These are phyloP conservation scores for Eremomyces bilateralis DNA, from an alignment of 495 filamentous ascomycete genomes.

Conservation along the genomic window DNA sequence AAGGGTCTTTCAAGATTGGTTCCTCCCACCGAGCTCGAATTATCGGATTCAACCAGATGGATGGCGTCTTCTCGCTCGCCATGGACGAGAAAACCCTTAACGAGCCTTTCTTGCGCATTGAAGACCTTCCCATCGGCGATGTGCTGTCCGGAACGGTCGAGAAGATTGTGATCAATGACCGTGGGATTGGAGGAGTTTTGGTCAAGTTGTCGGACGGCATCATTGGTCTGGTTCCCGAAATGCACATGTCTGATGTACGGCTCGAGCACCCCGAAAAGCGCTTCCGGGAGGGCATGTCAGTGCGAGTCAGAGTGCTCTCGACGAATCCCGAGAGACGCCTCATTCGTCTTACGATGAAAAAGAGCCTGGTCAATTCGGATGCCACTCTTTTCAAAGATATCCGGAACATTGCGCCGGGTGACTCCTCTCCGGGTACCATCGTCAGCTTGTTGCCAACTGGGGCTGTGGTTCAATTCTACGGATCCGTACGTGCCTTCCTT, in stretches of 20 bases:
- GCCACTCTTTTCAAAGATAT: constrained; percentile 53
- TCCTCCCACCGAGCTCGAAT: constrained; percentile 61
- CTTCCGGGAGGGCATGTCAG: constrained; percentile 66
- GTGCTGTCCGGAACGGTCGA: constrained; percentile 68
- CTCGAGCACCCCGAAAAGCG: constrained; percentile 90
- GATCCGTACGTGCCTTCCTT: constrained; percentile 57
- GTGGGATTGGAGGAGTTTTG: constrained; percentile 56
- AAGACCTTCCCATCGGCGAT: constrained; percentile 67
- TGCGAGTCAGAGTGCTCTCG: constrained; percentile 69
- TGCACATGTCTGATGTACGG: constrained; percentile 69
- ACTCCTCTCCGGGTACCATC: constrained; percentile 65
- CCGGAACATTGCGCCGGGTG: constrained; percentile 40
- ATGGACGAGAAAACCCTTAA: constrained; percentile 62
- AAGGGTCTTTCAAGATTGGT: constrained; percentile 54
- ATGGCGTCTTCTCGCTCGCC: constrained; percentile 70
- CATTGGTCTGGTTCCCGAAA: constrained; percentile 63
- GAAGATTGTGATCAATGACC: constrained; percentile 52
- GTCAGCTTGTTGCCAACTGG: constrained; percentile 54
- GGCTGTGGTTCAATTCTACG: constrained; percentile 86
- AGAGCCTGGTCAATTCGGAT: constrained; percentile 78
- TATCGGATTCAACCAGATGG: constrained; percentile 65
- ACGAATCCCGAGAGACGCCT: constrained; percentile 53
- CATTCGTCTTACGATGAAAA: constrained; percentile 79
- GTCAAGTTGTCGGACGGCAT: constrained; percentile 72
- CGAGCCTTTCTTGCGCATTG: constrained; percentile 69